These are phyloP conservation scores for Talaromyces liani DNA, from an alignment of 495 filamentous ascomycete species.

Conservation along the genomic window DNA sequence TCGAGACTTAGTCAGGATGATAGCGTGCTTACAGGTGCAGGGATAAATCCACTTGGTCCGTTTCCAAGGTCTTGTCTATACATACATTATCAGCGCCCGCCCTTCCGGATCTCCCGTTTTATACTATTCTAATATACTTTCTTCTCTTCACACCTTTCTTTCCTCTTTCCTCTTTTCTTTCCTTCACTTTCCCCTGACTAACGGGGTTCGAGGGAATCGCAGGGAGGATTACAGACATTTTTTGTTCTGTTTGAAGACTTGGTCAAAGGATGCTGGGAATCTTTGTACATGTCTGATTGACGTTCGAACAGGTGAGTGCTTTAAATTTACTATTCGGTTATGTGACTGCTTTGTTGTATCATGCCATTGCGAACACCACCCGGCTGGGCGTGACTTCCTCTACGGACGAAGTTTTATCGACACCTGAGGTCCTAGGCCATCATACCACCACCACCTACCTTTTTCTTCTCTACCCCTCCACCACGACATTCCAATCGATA, in stretches of 20 bases:
- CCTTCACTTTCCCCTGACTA: neutral
- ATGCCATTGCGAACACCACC: neutral
- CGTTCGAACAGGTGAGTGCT: neutral
- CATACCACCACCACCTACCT: neutral
- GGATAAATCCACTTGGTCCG: neutral
- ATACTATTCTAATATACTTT: neutral
- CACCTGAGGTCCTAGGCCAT: neutral
- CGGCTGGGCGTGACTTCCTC: neutral
- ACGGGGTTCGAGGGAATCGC: neutral
- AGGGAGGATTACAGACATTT: neutral
- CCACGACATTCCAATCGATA: neutral
- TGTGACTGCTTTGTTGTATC: neutral
- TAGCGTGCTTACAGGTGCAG: neutral
- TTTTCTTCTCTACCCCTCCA: neutral
- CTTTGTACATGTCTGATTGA: constrained; percentile 3
- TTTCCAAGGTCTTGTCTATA: neutral
- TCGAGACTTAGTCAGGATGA: neutral
- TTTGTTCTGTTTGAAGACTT: neutral
- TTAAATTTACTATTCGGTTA: neutral
- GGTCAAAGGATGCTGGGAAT: constrained; percentile 4
- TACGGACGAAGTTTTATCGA: neutral
- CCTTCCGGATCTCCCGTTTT: constrained; percentile 1
- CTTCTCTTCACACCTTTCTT: neutral
- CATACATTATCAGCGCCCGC: constrained; percentile 3
- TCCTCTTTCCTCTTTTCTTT: neutral